Evolutionary conservation across 139 green algal genomes (phyloP).

Genomic region (Yamagishiella unicocca): DNA sequence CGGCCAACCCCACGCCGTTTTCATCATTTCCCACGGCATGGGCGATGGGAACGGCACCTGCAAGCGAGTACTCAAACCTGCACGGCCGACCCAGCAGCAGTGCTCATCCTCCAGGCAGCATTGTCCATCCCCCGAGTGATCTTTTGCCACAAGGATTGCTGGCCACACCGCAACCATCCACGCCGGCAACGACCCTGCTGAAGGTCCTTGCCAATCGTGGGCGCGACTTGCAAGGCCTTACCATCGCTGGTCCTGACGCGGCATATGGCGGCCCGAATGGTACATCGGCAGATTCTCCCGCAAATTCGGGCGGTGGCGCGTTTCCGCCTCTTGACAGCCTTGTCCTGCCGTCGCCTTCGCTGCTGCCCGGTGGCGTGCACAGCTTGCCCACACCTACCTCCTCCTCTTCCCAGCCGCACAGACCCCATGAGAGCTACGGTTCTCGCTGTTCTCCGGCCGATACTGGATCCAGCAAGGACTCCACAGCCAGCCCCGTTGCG

Average conservation of each 20-base stretch:
- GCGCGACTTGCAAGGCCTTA: too few relatives aligned
- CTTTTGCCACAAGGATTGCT: conserved; percentile 36
- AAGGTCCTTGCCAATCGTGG: not conserved
- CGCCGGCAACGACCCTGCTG: not conserved
- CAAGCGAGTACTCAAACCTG: not conserved
- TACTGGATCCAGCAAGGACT: conserved; percentile 1
- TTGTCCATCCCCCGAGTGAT: not conserved
- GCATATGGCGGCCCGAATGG: not conserved
- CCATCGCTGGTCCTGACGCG: not conserved
- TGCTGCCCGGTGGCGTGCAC: conserved; percentile 35
- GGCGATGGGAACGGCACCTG: not conserved
- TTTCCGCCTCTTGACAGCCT: not conserved
- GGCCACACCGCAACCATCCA: conserved; percentile 12
- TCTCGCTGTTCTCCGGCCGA: not conserved
- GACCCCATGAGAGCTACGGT: not conserved
- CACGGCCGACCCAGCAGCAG: too few relatives aligned
- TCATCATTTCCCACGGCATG: conserved; percentile 8
- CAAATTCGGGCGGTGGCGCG: not conserved
- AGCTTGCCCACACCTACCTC: conserved; percentile 39
- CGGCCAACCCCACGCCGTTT: not conserved
- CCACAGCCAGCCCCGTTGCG: not conserved
- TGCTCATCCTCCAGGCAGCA: not conserved
- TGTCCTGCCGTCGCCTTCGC: conserved; percentile 30
- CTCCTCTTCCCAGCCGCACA: not conserved
- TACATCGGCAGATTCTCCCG: not conserved